A percentile compares a stretch with the other conserved stretches of the same genome.
Evolutionary conservation across 768 basidiomycete genomes (phyloP).

Genomic region (Postia placenta): DNA sequence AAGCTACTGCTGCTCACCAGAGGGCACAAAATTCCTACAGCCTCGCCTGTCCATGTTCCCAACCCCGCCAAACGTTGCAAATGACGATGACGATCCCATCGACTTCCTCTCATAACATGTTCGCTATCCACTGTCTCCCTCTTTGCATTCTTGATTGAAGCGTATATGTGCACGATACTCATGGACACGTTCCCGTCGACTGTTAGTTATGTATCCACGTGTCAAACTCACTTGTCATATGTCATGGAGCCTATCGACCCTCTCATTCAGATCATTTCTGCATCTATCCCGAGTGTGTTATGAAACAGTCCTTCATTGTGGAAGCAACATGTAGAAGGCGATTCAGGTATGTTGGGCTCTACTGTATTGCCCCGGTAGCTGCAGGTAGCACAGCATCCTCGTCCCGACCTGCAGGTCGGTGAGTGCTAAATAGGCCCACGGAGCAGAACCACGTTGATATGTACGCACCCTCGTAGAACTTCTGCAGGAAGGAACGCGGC

Average conservation of each 20-base stretch:
- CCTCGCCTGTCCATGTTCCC: slow-evolving; percentile 21
- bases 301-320: too few relatives aligned
- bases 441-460: slow-evolving; percentile 1
- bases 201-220: background rate
- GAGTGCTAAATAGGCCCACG: background rate
- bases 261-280: too few relatives aligned
- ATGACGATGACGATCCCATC: slow-evolving; percentile 22
- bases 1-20: background rate
- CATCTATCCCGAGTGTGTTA: too few relatives aligned
- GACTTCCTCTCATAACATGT: slow-evolving; percentile 18
- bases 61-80: slow-evolving; percentile 6
- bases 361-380: slow-evolving; percentile 43
- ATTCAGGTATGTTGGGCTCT: background rate
- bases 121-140: too few relatives aligned
- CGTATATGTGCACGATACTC: background rate
- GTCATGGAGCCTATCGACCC: too few relatives aligned
- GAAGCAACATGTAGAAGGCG: background rate
- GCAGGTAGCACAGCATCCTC: slow-evolving; percentile 69
- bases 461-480: slow-evolving; percentile 76
- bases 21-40: slow-evolving; percentile 8
- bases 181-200: background rate
- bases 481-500: slow-evolving; percentile 66
- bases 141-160: too few relatives aligned
- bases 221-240: background rate
- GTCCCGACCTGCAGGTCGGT: slow-evolving; percentile 59